Evolutionary conservation across 1,284 basidiomycete genomes (phyloP).

Genomic region (Leucoagaricus sp.): DNA sequence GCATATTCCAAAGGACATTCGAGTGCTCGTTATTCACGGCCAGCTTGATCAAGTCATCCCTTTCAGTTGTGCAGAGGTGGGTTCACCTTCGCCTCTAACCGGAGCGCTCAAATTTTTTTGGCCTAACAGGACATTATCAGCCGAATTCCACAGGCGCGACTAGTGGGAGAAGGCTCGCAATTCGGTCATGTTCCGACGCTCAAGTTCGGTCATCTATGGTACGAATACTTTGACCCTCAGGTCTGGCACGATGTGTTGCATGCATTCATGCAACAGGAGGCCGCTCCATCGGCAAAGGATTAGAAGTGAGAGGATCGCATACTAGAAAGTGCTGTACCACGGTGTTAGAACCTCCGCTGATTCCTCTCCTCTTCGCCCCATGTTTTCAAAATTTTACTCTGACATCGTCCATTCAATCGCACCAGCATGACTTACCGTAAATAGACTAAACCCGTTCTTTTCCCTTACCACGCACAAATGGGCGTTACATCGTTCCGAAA

Average conservation of each 20-base stretch:
- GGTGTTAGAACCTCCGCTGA: too few species aligned
- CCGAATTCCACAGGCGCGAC: conserved; percentile 38
- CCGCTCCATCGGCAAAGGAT: background rate
- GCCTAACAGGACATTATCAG: conserved; percentile 30
- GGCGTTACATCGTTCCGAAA: too few species aligned
- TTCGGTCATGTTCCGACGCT: conserved; percentile 39
- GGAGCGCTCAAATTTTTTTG: conserved; percentile 18
- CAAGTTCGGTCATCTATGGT: conserved; percentile 47
- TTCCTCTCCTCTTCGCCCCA: too few species aligned
- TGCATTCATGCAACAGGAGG: conserved; percentile 26
- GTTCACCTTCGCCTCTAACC: background rate
- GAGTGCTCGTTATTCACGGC: conserved; percentile 45
- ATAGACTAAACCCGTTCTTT: too few species aligned
- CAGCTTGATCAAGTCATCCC: conserved; percentile 41
- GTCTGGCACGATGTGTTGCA: conserved; percentile 44
- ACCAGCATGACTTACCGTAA: too few species aligned
- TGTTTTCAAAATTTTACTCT: too few species aligned
- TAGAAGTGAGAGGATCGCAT: too few species aligned
- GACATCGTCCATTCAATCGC: too few species aligned
- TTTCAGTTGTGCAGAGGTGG: conserved; percentile 2
- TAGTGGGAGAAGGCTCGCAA: conserved; percentile 33
- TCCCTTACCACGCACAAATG: too few species aligned
- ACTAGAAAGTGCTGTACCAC: too few species aligned
- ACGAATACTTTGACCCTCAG: conserved; percentile 44
- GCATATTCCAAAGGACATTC: conserved; percentile 31